These are phyloP conservation scores for Clarkia xantiana DNA, from an alignment of 345 rosid genomes.

Conservation along the genomic window DNA sequence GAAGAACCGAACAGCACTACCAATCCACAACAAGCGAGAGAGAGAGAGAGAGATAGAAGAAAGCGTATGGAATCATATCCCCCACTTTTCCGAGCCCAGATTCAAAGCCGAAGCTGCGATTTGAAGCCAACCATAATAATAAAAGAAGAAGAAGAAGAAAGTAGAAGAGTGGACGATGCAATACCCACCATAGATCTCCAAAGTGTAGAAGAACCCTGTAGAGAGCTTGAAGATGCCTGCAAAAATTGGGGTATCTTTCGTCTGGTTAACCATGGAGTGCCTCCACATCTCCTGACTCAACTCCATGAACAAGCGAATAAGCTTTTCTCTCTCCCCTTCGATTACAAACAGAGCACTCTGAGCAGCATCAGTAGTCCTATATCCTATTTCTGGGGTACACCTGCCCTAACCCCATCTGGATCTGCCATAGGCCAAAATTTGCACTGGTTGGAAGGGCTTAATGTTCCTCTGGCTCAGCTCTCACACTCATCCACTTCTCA, in stretches of 20 bases:
- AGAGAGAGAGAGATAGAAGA: no score
- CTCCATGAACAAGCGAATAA: slow-evolving; percentile 27
- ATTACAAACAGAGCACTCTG: slow-evolving; percentile 24
- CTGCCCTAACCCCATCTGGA: slow-evolving; percentile 49
- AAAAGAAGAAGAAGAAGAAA: no score
- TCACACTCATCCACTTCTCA: slow-evolving; percentile 11
- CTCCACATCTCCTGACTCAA: slow-evolving; percentile 20
- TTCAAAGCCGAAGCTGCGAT: no score
- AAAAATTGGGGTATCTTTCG: slow-evolving; percentile 58
- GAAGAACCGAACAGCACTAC: no score
- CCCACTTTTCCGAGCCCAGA: no score
- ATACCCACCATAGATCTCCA: slow-evolving; percentile 43
- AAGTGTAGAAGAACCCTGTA: slow-evolving; percentile 22
- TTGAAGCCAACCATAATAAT: no score
- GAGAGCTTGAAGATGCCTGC: slow-evolving; percentile 36
- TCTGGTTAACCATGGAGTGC: slow-evolving; percentile 54
- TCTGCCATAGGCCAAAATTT: slow-evolving; percentile 24
- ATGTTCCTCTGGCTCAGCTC: slow-evolving; percentile 39
- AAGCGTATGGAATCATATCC: no score
- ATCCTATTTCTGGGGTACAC: slow-evolving; percentile 78
- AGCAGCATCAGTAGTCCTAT: slow-evolving; percentile 20
- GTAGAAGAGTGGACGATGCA: not conserved
- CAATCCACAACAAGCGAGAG: no score
- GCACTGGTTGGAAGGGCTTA: slow-evolving; percentile 59
- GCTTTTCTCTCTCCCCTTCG: slow-evolving; percentile 38